phyloP scores from a whole-genome alignment of 805 yeast species.

The Candida endomychidarum region DNA sequence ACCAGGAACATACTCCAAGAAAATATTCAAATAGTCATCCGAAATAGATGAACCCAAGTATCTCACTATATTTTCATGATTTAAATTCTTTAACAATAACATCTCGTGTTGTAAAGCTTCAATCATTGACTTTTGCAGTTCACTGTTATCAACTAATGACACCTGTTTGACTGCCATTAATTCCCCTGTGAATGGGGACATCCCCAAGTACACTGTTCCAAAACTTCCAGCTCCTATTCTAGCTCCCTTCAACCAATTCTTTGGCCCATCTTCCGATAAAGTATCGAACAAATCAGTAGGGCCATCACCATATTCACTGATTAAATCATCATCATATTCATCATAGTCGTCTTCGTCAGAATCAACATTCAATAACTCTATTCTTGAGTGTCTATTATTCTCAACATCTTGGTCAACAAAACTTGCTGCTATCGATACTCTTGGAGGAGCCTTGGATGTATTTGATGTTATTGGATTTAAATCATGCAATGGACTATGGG shows the following conservation, averaged over 20 bases:
- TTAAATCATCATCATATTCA: constrained; percentile 42
- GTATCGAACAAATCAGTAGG: constrained; percentile 11
- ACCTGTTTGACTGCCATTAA: constrained; percentile 97
- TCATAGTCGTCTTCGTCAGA: constrained; percentile 33
- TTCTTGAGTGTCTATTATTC: constrained; percentile 40
- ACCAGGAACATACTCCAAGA: constrained; percentile 59
- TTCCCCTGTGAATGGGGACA: constrained; percentile 91
- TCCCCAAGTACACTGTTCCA: constrained; percentile 90
- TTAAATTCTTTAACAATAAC: constrained; percentile 68
- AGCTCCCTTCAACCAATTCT: constrained; percentile 90
- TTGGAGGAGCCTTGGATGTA: constrained; percentile 15
- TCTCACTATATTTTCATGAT: constrained; percentile 90
- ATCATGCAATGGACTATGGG: constrained; percentile 17
- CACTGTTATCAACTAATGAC: constrained; percentile 52
- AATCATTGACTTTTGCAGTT: constrained; percentile 51
- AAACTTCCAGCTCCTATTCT: constrained; percentile 93
- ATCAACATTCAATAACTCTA: constrained; percentile 47
- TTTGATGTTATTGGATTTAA: constrained; percentile 13
- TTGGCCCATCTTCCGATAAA: constrained; percentile 40
- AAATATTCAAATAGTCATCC: constrained; percentile 70
- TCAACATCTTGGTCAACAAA: constrained; percentile 23
- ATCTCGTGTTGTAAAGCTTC: constrained; percentile 85
- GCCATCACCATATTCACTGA: constrained; percentile 23
- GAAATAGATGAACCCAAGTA: constrained; percentile 87
- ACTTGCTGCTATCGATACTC: constrained; percentile 30